Evolutionary conservation across 2,329 filamentous ascomycete genomes (phyloP).

Genomic region (Aspergillus luchuensis): DNA sequence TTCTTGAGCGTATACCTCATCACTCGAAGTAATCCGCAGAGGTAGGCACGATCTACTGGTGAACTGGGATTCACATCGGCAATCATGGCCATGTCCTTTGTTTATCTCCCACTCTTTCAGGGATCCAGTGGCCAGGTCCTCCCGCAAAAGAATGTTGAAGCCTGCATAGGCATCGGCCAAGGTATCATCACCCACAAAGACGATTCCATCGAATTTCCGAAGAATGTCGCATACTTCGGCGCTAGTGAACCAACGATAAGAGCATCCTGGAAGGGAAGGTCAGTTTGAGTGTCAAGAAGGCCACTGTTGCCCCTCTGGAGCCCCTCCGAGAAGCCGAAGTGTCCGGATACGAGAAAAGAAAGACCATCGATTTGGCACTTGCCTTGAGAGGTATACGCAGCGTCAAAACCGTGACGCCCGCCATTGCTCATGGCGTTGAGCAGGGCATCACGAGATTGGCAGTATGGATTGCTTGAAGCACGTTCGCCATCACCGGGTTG

Average conservation of each 20-base stretch:
- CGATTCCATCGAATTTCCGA: constrained; percentile 44
- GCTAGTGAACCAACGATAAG: constrained; percentile 47
- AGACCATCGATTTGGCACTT: constrained; percentile 12
- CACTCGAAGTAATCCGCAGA: constrained; percentile 29
- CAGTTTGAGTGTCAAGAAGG: constrained; percentile 11
- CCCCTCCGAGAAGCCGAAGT: not conserved
- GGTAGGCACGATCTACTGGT: constrained; percentile 34
- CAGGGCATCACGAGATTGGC: constrained; percentile 37
- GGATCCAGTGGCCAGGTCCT: constrained; percentile 44
- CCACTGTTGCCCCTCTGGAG: not conserved
- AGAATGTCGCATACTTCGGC: constrained; percentile 50
- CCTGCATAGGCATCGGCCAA: constrained; percentile 47
- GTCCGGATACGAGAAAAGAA: not conserved
- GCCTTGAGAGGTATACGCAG: constrained; percentile 43
- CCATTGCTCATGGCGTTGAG: constrained; percentile 47
- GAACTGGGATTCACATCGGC: constrained; percentile 48
- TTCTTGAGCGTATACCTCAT: constrained; percentile 23
- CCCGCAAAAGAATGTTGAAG: constrained; percentile 48
- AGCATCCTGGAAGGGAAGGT: constrained; percentile 35
- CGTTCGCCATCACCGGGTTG: constrained; percentile 15
- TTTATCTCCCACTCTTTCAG: constrained; percentile 44
- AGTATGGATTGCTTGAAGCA: constrained; percentile 29
- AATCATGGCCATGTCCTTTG: constrained; percentile 32
- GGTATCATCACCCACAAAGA: constrained; percentile 47
- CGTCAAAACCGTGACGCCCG: constrained; percentile 45